Conservation (phyloP, 352 stramenopile species). For the Globisporangium echinulatum region DNA sequence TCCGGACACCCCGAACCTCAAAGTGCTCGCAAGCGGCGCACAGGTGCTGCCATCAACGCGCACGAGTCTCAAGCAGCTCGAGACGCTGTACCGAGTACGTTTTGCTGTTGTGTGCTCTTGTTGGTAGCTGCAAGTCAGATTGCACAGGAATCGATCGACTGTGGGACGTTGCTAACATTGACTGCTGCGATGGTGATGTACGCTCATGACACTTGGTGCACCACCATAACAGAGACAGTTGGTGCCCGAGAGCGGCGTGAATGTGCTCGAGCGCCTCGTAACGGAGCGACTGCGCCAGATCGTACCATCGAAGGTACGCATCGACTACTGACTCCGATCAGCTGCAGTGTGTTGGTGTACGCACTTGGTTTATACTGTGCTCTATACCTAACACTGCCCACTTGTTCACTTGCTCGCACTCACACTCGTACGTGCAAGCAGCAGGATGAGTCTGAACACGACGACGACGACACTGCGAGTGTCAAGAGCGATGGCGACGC, state of each 20-base stretch:
- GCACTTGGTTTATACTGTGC: no score
- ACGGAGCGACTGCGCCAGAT: slow-evolving; percentile 41
- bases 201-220: background rate
- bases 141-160: background rate
- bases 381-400: background rate
- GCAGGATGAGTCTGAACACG: background rate
- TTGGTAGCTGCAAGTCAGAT: no score
- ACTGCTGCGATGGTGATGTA: background rate
- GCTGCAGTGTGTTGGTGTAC: background rate
- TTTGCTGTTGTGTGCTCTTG: background rate
- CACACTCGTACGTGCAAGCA: no score
- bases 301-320: slow-evolving; percentile 30
- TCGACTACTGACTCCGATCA: background rate
- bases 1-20: slow-evolving; percentile 27
- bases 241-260: slow-evolving; percentile 13
- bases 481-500: slow-evolving; percentile 15
- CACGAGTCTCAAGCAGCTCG: slow-evolving; percentile 52
- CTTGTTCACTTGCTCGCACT: no score
- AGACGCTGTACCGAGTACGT: slow-evolving; percentile 59
- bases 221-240: slow-evolving; percentile 20
- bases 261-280: slow-evolving; percentile 36
- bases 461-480: background rate
- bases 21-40: slow-evolving; percentile 44
- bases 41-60: slow-evolving; percentile 36
- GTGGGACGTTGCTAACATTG: background rate